Evolutionary conservation across 805 yeast genomes (phyloP).

Genomic region (Tetrapisispora taiwanensis): DNA sequence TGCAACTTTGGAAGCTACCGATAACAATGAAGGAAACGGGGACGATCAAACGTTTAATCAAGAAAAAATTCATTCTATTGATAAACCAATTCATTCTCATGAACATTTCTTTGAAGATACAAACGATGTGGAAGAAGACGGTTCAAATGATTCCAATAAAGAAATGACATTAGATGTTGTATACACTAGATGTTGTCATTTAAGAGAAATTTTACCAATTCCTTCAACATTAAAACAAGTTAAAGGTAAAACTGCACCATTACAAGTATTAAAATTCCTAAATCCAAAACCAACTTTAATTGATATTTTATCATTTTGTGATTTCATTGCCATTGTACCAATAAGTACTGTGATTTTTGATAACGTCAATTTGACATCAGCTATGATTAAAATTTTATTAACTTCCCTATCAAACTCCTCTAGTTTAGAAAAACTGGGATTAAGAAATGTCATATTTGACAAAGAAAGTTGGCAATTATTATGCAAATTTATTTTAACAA

Average conservation of each 20-base stretch:
- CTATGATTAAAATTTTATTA: conserved; percentile 67
- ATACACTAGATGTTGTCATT: conserved; percentile 87
- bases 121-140: conserved; percentile 8
- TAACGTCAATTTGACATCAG: conserved; percentile 62
- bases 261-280: conserved; percentile 58
- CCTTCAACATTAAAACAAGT: conserved; percentile 82
- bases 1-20: not conserved
- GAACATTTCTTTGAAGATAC: conserved; percentile 42
- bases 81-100: conserved; percentile 59
- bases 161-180: conserved; percentile 45
- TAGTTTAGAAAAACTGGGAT: conserved; percentile 58
- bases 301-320: conserved; percentile 80
- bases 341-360: conserved; percentile 66
- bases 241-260: conserved; percentile 64
- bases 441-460: conserved; percentile 70
- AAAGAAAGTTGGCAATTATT: conserved; percentile 66
- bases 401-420: conserved; percentile 58
- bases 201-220: conserved; percentile 84
- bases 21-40: not conserved
- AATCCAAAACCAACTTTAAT: conserved; percentile 87
- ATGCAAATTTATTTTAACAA: conserved; percentile 64
- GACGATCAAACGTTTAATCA: not conserved
- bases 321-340: conserved; percentile 79
- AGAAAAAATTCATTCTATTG: conserved; percentile 33
- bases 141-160: conserved; percentile 19